Base-by-base conservation (phyloP, 768 basidiomycete species). In the Galerina sulciceps region DNA sequence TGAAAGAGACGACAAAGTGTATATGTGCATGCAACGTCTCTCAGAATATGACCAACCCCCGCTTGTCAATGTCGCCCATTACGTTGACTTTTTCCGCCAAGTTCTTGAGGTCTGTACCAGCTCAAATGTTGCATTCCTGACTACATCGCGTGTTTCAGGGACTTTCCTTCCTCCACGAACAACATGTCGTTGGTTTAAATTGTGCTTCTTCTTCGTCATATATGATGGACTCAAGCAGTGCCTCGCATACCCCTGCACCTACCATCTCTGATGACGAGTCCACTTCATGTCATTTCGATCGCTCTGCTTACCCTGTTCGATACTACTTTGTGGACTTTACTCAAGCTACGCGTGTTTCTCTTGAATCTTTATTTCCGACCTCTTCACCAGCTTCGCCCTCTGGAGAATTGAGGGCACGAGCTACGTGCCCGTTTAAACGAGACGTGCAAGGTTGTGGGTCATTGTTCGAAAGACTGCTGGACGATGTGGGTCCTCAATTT, bases 61-160 rank as follows among this genome's bases (percentile, higher is more conserved):
- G 6, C 74, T 84, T 40, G 63, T 74, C 48, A 80, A 71, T 3
- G 78, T 82, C 31, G 74, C 78, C 4, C 76, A 84, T 53, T 81
- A 80, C 58, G 70, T 83, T 37, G 83, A 84, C 61, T 81, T 83
- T 58, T 79, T 83, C 61, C 68, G 79, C 35, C 83, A 85, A 66
- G 62, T 78, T 1, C 73, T 85, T 13, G 83, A 84, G 75, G 82
- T 80, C 57, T 18, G 65, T 55, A 18, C 4, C n/a, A 6, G 37
- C 20, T 40, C n/a, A 15, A n/a, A 14, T 20, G 20, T 37, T n/a
- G 41, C 34, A 13, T 8, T 10, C 42, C 31, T 14, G 11, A 23
- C 35, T 26, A 20, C 40, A 31, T 37, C 17, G 13, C 14, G 2
- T 31, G 31, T 13, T 60, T 34, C 40, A 81, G 77, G 81, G 79